These are phyloP conservation scores for Fomitopsis pulvina DNA, from an alignment of 768 basidiomycete genomes.

Conservation along the genomic window DNA sequence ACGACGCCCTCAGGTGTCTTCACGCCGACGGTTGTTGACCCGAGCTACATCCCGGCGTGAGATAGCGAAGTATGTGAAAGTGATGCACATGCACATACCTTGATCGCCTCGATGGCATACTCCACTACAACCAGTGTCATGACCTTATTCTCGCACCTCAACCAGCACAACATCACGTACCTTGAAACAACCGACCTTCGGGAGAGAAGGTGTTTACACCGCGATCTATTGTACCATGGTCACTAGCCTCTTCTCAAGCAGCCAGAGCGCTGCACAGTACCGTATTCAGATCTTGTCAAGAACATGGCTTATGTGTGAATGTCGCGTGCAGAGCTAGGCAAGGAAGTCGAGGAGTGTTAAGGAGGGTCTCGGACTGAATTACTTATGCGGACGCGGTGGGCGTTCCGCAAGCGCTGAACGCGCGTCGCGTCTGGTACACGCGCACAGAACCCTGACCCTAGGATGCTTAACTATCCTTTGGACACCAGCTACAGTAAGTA, in stretches of 20 bases:
- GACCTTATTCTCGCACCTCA: neutral
- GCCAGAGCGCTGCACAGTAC: conserved; percentile 37
- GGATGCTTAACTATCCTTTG: too few species aligned
- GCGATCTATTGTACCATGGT: conserved; percentile 67
- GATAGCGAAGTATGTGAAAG: neutral
- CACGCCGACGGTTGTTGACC: conserved; percentile 96
- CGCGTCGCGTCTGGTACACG: conserved; percentile 15
- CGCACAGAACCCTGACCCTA: conserved; percentile 5
- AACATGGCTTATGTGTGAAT: conserved; percentile 54
- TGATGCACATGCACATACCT: conserved; percentile 42
- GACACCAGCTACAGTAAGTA: too few species aligned
- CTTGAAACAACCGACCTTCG: conserved; percentile 97
- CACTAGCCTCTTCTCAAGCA: neutral
- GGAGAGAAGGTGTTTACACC: conserved; percentile 99
- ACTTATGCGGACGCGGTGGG: conserved; percentile 9
- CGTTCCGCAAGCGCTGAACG: conserved; percentile 10
- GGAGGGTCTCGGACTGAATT: too few species aligned
- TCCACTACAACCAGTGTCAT: conserved; percentile 55
- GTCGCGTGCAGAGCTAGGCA: neutral
- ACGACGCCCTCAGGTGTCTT: conserved; percentile 86
- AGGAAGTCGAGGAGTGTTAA: neutral
- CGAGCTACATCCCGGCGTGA: conserved; percentile 70
- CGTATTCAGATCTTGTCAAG: conserved; percentile 93
- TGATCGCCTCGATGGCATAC: conserved; percentile 99
- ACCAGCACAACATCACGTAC: conserved; percentile 34